Evolutionary conservation across 805 yeast genomes (phyloP).

Genomic region (Brettanomyces custersianus): DNA sequence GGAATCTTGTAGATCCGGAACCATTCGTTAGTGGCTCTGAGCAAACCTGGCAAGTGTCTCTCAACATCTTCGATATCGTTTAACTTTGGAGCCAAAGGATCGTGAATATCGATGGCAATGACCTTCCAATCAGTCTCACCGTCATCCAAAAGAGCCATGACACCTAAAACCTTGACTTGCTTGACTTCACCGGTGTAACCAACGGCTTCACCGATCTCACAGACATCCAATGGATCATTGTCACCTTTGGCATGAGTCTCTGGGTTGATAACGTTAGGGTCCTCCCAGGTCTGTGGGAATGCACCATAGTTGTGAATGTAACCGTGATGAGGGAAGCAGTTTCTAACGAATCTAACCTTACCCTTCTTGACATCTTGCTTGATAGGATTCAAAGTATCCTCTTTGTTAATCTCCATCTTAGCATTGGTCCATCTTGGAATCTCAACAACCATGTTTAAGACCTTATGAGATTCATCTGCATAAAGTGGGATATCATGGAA

Average conservation of each 20-base stretch:
- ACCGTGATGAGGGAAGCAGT: constrained; percentile 98
- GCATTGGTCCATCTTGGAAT: constrained; percentile 99
- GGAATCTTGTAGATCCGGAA: constrained; percentile 97
- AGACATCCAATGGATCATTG: constrained; percentile 79
- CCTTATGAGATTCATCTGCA: constrained; percentile 87
- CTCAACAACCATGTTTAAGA: constrained; percentile 77
- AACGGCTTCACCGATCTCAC: constrained; percentile 69
- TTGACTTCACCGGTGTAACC: constrained; percentile 65
- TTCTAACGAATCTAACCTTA: constrained; percentile 88
- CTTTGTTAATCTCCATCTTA: constrained; percentile 90
- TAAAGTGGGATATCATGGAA: constrained; percentile 91
- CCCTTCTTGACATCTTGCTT: constrained; percentile 97
- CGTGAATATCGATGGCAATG: constrained; percentile 78
- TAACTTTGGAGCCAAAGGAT: constrained; percentile 81
- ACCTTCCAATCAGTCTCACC: constrained; percentile 91
- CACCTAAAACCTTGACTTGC: constrained; percentile 88
- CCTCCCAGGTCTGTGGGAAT: constrained; percentile 92
- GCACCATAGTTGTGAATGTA: constrained; percentile 98
- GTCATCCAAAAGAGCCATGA: constrained; percentile 89
- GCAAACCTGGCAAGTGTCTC: constrained; percentile 81
- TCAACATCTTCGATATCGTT: constrained; percentile 89
- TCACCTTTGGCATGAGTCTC: constrained; percentile 69
- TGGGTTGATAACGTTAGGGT: constrained; percentile 53
- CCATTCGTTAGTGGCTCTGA: constrained; percentile 95
- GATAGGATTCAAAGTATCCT: constrained; percentile 79